Base-by-base conservation (phyloP, 2,329 filamentous ascomycete genomes). In the Xylariaceae sp. region DNA sequence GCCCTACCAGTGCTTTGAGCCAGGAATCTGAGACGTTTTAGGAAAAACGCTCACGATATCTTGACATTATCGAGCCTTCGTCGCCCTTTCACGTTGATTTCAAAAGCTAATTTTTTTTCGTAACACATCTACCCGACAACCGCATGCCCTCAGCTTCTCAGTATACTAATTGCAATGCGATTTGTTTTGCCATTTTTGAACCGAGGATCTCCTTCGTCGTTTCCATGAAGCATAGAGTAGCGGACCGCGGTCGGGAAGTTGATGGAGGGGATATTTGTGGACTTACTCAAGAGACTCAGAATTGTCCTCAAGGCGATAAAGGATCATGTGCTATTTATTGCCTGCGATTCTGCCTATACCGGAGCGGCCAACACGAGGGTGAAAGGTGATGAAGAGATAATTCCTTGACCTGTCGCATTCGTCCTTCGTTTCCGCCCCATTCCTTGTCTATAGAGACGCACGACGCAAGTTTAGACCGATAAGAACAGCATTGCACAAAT, bases 11-110 rank as follows among this genome's bases (percentile, higher is more conserved):
- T 46, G 66, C 61, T 50, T 54, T 69, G 19, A 82, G 79, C 62
- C 78, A 82, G 61, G 81, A 84, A 57, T 80, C 78, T 28, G 81
- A 84, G 66, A 83, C 79, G 44, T 84, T 83, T 67, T 84, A 78
- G 75, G 69, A 58, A 48, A 66, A 67, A 55, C 69, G 65, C 43
- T 46, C 64, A 62, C 67, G 60, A 44, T 58, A 66, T 46, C 66
- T 71, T 64, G 68, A 69, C 52, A 52, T 69, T 37, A 60, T 69
- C 45, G 37, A 52, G 46, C 64, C 69, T 16, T 56, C 62, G n/a
- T 71, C 67, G 21, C 71, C 71, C 21, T 72, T 73, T 51, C 43
- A 64, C 6, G 52, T 73, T 41, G 60, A 71, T 57, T 71, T 71
- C 64, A 58, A 59, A 58, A 53, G 45, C 9, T 63, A 24, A 62